Evolutionary conservation across 345 rosid genomes (phyloP), one percentile per base, ranked within the genome.

Genomic region (Lumnitzera racemosa): DNA sequence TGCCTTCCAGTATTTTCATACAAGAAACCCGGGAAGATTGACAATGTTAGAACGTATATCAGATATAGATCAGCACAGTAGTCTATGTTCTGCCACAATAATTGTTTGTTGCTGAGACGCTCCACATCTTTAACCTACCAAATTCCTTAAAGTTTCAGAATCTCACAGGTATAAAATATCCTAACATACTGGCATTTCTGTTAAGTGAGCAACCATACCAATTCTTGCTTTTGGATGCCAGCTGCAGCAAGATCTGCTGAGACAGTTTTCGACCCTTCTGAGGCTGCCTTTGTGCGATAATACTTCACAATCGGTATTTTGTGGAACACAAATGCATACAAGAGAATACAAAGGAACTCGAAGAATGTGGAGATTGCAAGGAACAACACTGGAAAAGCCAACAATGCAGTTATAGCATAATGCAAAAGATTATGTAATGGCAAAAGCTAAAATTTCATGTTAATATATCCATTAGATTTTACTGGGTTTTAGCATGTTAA

Each of bases 211-310:
- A 36, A 9, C 7, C 43, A 9, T 36, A 36, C 43, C 43, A 7
- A 62, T 49, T 66, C 57, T 47, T 68, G 69, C 47, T 65, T 71
- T 58, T 80, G 78, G 70, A 94, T 84, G 49, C 97, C 96, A 59
- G 85, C 95, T 29, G 97, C 96, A 25, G 78, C 91, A 66, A 90
- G 91, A 68, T 87, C 97, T 56, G 88, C 88, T 58, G 64, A 46
- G 53, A 94, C 96, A 49, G 90, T 94, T 67, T 74, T 86, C 3
- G 98, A 84, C 70, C 97, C 97, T 84, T 94, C 97, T 2, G 64
- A 77, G 15, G 96, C 84, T 0, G 97, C 97, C 77, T 88, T 94
- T 0, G 86, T 14, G 23, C 94, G 82, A 65, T 82, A 94, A 72
- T 94, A 81, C 68, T 84, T 90, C 60, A 90, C 91, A 2, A 90